These are phyloP conservation scores for Eimeria necatrix DNA, from an alignment of 169 alveolate genomes.

Conservation along the genomic window DNA sequence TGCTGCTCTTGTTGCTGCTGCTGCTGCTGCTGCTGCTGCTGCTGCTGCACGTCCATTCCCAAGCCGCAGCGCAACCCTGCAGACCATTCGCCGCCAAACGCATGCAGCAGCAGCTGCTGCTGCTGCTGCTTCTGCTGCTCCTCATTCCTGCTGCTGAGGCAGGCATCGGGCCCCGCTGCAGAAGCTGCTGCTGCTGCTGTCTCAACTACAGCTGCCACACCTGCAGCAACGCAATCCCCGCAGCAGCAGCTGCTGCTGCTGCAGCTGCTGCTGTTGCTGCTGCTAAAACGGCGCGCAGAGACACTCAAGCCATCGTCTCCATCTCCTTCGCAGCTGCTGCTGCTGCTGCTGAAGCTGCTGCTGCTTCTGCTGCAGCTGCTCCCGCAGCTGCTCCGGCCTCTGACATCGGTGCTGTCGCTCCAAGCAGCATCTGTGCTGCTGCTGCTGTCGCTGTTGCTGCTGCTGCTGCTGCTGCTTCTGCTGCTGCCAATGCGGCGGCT, in stretches of 20 bases:
- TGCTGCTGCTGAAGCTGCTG: slow-evolving; percentile 23
- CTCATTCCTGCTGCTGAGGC: not conserved
- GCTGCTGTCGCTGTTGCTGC: slow-evolving; percentile 29
- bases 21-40: slow-evolving; percentile 17
- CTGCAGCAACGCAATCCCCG: not conserved
- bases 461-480: slow-evolving; percentile 10
- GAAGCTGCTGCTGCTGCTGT: not conserved
- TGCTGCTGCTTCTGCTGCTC: not conserved
- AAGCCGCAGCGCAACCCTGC: slow-evolving; percentile 3
- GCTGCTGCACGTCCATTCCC: slow-evolving; percentile 9
- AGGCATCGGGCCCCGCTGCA: not conserved
- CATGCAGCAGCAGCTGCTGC: slow-evolving; percentile 10
- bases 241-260: not conserved
- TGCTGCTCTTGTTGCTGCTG: not conserved
- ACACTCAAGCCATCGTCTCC: not conserved
- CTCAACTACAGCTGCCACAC: not conserved
- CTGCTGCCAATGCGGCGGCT: not conserved
- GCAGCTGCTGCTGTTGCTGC: not conserved
- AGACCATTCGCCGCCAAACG: slow-evolving; percentile 14
- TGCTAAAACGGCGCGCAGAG: not conserved
- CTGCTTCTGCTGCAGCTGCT: not conserved
- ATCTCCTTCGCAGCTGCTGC: not conserved
- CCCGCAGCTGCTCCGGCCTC: not conserved
- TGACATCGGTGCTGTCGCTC: not conserved
- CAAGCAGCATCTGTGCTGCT: not conserved